Conservation (phyloP, 345 rosid genomes). For the Brassica juncea region DNA sequence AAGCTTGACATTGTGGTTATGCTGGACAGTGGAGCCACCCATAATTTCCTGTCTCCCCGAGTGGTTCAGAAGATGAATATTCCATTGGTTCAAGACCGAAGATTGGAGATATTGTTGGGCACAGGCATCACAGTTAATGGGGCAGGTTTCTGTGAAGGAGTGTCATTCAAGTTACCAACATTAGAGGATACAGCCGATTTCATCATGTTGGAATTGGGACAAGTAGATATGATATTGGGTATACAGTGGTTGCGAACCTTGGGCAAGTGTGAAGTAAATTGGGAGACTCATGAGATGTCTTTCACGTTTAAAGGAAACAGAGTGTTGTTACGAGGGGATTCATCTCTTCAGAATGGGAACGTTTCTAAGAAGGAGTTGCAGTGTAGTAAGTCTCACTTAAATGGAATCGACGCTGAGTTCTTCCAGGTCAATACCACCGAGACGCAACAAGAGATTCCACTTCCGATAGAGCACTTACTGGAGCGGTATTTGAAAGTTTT, state of each 20-base stretch:
- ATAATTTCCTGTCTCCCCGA: no score
- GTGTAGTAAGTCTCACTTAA: background rate
- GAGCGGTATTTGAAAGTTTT: background rate
- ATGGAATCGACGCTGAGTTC: background rate
- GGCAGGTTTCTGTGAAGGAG: background rate
- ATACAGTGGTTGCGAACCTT: background rate
- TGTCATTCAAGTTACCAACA: background rate
- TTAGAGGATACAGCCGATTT: background rate
- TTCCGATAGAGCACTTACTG: background rate
- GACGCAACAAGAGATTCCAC: background rate
- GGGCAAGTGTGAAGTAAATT: background rate
- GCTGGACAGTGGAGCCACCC: background rate
- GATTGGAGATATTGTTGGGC: background rate
- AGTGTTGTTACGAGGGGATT: background rate
- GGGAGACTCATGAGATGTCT: background rate
- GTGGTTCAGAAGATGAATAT: no score
- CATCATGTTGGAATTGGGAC: background rate
- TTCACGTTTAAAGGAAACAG: background rate
- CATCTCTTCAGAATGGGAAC: background rate
- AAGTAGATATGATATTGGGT: background rate
- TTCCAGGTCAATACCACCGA: background rate
- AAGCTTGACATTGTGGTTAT: background rate
- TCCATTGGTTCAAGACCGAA: background rate
- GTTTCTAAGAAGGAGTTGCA: background rate
- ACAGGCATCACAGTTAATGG: background rate